These are phyloP conservation scores for Tolypocladium cylindrosporum DNA, from an alignment of 2,329 filamentous ascomycete species.

Conservation along the genomic window DNA sequence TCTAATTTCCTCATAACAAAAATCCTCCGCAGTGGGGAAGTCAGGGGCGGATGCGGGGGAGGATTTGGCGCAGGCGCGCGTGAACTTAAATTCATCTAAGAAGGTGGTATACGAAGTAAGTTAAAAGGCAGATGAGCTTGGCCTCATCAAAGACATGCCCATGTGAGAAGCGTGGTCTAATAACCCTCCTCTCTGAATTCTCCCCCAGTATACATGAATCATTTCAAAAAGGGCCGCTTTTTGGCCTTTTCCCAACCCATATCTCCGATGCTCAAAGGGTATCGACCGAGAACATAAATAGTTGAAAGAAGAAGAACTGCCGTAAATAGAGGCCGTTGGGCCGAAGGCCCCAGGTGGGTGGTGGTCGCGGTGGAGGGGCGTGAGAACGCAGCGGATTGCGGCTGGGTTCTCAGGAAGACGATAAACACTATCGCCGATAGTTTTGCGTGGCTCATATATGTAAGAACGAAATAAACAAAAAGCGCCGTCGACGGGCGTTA, in stretches of 20 bases:
- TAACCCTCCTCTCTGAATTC: not conserved
- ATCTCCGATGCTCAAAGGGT: constrained; percentile 9
- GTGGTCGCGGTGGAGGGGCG: not conserved
- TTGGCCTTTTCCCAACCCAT: not conserved
- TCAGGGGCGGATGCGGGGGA: no score
- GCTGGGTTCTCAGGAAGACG: constrained; percentile 10
- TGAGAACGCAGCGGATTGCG: not conserved
- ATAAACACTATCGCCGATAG: constrained; percentile 24
- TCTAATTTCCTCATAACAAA: no score
- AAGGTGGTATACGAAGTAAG: not conserved
- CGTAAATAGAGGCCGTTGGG: not conserved
- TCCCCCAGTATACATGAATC: constrained; percentile 5
- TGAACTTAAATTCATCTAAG: not conserved
- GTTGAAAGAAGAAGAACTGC: constrained; percentile 3
- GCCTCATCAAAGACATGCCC: not conserved
- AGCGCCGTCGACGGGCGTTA: not conserved
- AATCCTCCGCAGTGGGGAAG: no score
- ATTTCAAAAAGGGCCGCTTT: constrained; percentile 2
- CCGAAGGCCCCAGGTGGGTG: not conserved
- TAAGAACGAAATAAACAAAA: constrained; percentile 4
- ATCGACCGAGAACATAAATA: constrained; percentile 9
- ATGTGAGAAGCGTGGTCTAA: not conserved
- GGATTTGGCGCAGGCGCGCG: no score
- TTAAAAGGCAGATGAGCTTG: not conserved
- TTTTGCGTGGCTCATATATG: constrained; percentile 14